phyloP scores from a whole-genome alignment of 345 rosid species.

The Noccaea bulbosa region DNA sequence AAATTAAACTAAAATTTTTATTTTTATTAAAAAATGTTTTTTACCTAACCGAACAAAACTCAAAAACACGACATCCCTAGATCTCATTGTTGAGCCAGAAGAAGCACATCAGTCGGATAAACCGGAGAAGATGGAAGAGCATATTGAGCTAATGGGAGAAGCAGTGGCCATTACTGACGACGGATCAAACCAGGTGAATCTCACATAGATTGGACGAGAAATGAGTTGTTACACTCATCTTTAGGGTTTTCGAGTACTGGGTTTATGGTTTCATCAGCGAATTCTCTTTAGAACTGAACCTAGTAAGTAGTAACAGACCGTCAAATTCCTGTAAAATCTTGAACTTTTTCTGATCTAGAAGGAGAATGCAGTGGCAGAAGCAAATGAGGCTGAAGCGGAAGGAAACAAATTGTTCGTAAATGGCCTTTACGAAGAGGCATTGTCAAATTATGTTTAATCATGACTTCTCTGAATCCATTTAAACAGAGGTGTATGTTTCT shows the following conservation, averaged over 20 bases:
- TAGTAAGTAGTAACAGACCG: background rate
- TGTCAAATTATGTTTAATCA: conserved; percentile 62
- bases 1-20: no score
- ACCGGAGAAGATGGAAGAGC: conserved; percentile 29
- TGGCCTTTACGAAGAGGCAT: conserved; percentile 78
- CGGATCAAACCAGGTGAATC: conserved; percentile 51
- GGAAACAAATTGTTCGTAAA: conserved; percentile 74
- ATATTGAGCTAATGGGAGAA: conserved; percentile 24
- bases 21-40: no score
- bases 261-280: conserved; percentile 19
- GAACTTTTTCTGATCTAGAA: conserved; percentile 20
- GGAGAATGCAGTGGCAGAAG: conserved; percentile 63
- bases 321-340: background rate
- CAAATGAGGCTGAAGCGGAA: conserved; percentile 77
- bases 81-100: no score
- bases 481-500: conserved; percentile 78
- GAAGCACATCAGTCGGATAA: conserved; percentile 25
- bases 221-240: conserved; percentile 13
- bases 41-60: no score
- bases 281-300: no score
- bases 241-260: conserved; percentile 22
- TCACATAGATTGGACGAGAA: background rate
- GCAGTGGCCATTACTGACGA: conserved; percentile 39
- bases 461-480: conserved; percentile 56
- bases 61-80: no score